Evolutionary conservation across 345 rosid species (phyloP).

Genomic region (Camelina hispida): DNA sequence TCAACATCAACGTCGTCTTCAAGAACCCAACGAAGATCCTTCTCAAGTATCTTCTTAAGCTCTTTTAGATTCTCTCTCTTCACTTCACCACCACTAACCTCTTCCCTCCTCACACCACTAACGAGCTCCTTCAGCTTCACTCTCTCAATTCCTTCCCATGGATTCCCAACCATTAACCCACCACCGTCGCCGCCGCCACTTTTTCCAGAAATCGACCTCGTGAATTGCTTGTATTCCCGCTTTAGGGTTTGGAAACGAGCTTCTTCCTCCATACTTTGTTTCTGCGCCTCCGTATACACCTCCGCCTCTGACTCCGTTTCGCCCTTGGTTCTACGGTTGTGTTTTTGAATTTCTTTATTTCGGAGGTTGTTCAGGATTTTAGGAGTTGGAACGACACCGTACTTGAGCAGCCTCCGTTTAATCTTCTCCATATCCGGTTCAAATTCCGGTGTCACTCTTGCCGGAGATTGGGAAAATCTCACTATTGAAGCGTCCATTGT

Average conservation of each 20-base stretch:
- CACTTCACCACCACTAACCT: slow-evolving; percentile 50
- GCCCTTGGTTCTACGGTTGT: slow-evolving; percentile 66
- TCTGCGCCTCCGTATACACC: slow-evolving; percentile 55
- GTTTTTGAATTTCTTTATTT: slow-evolving; percentile 79
- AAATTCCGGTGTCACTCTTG: slow-evolving; percentile 42
- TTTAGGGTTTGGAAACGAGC: slow-evolving; percentile 56
- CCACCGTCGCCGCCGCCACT: slow-evolving; percentile 7
- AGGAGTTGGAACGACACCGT: slow-evolving; percentile 73
- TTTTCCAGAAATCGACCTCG: slow-evolving; percentile 46
- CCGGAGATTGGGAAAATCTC: slow-evolving; percentile 41
- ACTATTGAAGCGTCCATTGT: slow-evolving; percentile 64
- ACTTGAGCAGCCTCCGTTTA: slow-evolving; percentile 55
- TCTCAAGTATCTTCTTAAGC: slow-evolving; percentile 70
- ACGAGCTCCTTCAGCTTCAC: slow-evolving; percentile 64
- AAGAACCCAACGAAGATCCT: slow-evolving; percentile 79
- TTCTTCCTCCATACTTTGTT: slow-evolving; percentile 54
- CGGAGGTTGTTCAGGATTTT: slow-evolving; percentile 71
- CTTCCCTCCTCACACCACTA: slow-evolving; percentile 47
- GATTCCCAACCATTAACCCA: slow-evolving; percentile 62
- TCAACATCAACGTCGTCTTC: slow-evolving; percentile 76
- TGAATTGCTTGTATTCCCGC: slow-evolving; percentile 71
- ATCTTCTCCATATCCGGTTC: slow-evolving; percentile 68
- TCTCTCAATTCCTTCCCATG: slow-evolving; percentile 87
- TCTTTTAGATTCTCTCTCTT: slow-evolving; percentile 66
- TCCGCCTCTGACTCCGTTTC: slow-evolving; percentile 44